Base-by-base conservation (phyloP, 1,139 yeast genomes). In the Zhuliangozyma blackwelliae region DNA sequence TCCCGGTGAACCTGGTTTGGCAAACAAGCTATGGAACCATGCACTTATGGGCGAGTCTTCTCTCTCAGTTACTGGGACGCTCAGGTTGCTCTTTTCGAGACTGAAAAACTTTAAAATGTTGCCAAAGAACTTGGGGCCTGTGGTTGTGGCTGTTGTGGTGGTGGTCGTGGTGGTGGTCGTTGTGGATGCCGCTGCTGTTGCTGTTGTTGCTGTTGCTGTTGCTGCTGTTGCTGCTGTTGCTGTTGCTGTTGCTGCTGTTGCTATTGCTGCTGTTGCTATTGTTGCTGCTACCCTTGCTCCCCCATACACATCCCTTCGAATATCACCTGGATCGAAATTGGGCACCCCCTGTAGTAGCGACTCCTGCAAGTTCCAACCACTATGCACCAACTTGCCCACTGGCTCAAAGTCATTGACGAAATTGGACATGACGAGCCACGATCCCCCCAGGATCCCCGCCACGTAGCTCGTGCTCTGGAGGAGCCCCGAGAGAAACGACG, bases 391-490 rank as follows among this genome's bases (percentile, higher is more conserved):
- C 4, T 33, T 37, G 25, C 61, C 51, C 27, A 75, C 55, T 0
- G 80, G 62, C 49, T 40, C 66, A 47, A 65, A 60, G 43, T 65
- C 79, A 65, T 57, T 75, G 52, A 58, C 70, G 56, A 53, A 71
- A 52, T 37, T 77, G 47, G 57, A 76, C 63, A 79, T 69, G 9
- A 82, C 68, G 12, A 76, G 47, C 80, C 88, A 78, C 5, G 85
- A 72, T 0, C 89, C 88, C 7, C 89, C 89, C n/a, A 86, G 78
- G 7, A 80, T 68, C 0, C 84, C 87, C 0, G 77, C 72, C 5
- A 82, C 64, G 46, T 82, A 81, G 9, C 70, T 59, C 0, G 79
- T 44, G 7, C 75, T 58, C 45, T 80, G 84, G 23, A 78, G 57
- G 10, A 82, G 42, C 0, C 84, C 84, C 21, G 73, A 71, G 16